Evolutionary conservation across 2,329 filamentous ascomycete genomes (phyloP), one percentile per base, ranked within the genome.

Genomic region (Ilyonectria sp.): DNA sequence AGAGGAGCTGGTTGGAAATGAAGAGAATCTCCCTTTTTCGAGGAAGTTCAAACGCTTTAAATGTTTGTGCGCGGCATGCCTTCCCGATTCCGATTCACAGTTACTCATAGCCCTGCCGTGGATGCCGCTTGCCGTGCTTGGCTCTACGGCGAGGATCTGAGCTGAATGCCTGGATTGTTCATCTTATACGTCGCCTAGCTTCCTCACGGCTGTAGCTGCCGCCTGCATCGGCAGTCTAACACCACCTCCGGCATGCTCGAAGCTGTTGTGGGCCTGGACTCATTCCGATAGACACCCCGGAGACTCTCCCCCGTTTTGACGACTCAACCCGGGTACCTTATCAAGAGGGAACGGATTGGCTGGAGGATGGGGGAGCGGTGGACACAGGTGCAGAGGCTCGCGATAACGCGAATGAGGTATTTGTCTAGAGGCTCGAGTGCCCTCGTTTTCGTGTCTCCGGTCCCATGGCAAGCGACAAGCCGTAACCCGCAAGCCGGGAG

Each of bases 401-500:
- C 69, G 73, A 78, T 76, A 75, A 76, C 70, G 63, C 66, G 62
- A 50, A 67, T 77, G 76, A 75, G 76, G 72, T 70, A 79, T 79
- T 78, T 75, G 71, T 71, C 74, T 60, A 44, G 60, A 57, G 67
- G 66, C n/a, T 72, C 75, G 71, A 77, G 72, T 74, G 44, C 73
- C 75, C 72, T 64, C 15, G 47, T 73, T 74, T 71, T 73, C 70
- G 69, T 72, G 71, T 73, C 70, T 74, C 71, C 74, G 74, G 72
- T 65, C 44, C 21, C 17, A 56, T 31, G 52, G 60, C 23, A 44
- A 62, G 63, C 56, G 29, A 57, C 49, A 49, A 37, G 55, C 33
- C 62, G 31, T 23, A 23, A 23, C 4, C 23, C 31, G 60, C 49
- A 49, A 37, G 55, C 33, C 62, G 31, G 50, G 33, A 61, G 63